Evolutionary conservation across 768 basidiomycete genomes (phyloP), one percentile per base, ranked within the genome.

Genomic region (Artomyces pyxidatus): DNA sequence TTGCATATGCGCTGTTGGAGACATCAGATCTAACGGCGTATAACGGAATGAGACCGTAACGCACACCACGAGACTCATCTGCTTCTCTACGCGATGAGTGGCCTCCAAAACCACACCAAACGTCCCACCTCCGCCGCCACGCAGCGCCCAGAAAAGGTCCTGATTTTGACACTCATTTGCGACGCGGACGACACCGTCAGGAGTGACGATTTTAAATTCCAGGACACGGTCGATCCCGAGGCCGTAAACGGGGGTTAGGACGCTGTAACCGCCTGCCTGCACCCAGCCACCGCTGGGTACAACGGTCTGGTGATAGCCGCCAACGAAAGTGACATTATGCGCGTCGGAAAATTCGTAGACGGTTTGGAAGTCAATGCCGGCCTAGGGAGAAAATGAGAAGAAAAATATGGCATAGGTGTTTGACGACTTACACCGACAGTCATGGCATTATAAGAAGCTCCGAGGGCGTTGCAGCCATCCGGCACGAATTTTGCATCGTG

Each of bases 41-140:
- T 21, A 23, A 21, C 4, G 1, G 12, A 42, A n/a, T 14, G 26
- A n/a, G 35, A 9, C 17, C 23, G 21, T 5, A 17, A 57, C 60
- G 30, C 26, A 64, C 63, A 56, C 60, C 37, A 59, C 59, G 19
- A 64, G 10, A 5, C 54, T 57, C 14, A 60, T 10, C 32, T 42
- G 48, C 0, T 61, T 61, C 41, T 59, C 58, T 3, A 61, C 57
- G 0, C 51, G 38, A 26, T 58, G 53, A 6, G 60, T 44, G 9
- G 55, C 47, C 51, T 61, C 59, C 14, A 61, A 55, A 23, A 67
- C 70, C 19, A 68, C 64, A 26, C 64, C 69, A 41, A 65, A 70
- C 0, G 66, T 65, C 16, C 61, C 61, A 1, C 68, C 67, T 1
- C 69, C 73, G 0, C 72, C 72, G 10, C 74, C 74, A 10, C 70